Conservation (phyloP, 2,329 filamentous ascomycete genomes). For the Alternaria brassicae region DNA sequence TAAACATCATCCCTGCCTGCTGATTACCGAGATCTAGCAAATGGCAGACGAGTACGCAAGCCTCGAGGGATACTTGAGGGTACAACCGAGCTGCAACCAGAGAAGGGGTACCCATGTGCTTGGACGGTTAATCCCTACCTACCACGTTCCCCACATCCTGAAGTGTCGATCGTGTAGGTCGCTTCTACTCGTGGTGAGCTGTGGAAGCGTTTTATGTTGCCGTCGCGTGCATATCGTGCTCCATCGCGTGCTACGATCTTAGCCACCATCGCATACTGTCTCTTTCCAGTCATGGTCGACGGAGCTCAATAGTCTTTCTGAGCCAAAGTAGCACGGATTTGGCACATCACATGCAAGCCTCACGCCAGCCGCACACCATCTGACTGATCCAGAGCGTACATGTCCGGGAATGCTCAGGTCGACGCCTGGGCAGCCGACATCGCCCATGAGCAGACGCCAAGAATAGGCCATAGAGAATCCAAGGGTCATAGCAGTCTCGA, state of each 20-base stretch:
- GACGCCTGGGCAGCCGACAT: conserved; percentile 17
- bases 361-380: conserved; percentile 25
- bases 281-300: conserved; percentile 23
- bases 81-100: conserved; percentile 29
- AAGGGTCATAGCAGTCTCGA: not conserved
- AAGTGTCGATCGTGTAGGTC: conserved; percentile 38
- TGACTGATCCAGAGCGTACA: conserved; percentile 14
- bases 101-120: conserved; percentile 29
- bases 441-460: conserved; percentile 16
- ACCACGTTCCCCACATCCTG: conserved; percentile 42
- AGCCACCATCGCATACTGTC: conserved; percentile 26
- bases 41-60: conserved; percentile 24
- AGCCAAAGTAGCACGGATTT: conserved; percentile 16
- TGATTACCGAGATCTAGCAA: conserved; percentile 27
- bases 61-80: conserved; percentile 33
- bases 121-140: conserved; percentile 23
- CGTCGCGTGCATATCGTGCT: conserved; percentile 25
- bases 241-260: conserved; percentile 25
- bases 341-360: conserved; percentile 33
- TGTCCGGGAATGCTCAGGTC: conserved; percentile 1
- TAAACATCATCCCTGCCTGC: conserved; percentile 22
- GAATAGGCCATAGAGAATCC: conserved; percentile 3
- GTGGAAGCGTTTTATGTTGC: conserved; percentile 24
- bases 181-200: conserved; percentile 27
- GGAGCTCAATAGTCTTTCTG: conserved; percentile 20